Base-by-base conservation (phyloP, 2,329 filamentous ascomycete genomes). In the Alternaria infectoria region DNA sequence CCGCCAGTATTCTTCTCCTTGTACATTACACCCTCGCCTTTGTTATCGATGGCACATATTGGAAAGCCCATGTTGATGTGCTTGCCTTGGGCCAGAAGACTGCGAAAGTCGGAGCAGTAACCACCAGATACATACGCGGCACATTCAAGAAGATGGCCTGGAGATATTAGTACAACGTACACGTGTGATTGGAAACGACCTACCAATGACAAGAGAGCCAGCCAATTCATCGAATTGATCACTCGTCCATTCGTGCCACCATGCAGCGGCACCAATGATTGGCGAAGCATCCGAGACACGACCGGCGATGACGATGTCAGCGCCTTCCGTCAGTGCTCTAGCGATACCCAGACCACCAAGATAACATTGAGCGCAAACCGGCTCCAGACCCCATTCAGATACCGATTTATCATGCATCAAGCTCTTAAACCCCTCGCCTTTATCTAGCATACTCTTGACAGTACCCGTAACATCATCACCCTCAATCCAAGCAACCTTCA, bases 191-290 rank as follows among this genome's bases (percentile, higher is more conserved):
- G 19, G 0, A 5, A 4, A 32, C 12, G 26, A 3, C 47, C 6
- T 6, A 51, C 47, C 47, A 21, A 51, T 36, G 72, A 82, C 73
- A 8, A 82, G 74, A 2, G 81, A 74, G 15, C 62, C 63, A n/a
- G 70, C 71, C 3, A 83, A 72, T 56, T 75, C 65, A 40, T 74
- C 61, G 13, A 72, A 69, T n/a, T 84, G 68, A 32, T 69, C 66
- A 21, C 63, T 79, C 0, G 67, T 64, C 86, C 86, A 88, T 8
- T 80, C 75, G 57, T 88, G 82, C 81, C 85, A 88, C 80, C 81
- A 88, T 66, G 69, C 70, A 51, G 85, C 86, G 28, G 62, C 63
- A 1, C 83, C 86, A 66, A 88, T 86, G 0, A 86, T 83, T 3
- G 68, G 69, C 13, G 64, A 57, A 36, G 69, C 69, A 66, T 79